A percentile compares a stretch with the other conserved stretches of the same genome.
phyloP scores from a whole-genome alignment of 2,329 filamentous ascomycete species.

The Didymella pomorum region DNA sequence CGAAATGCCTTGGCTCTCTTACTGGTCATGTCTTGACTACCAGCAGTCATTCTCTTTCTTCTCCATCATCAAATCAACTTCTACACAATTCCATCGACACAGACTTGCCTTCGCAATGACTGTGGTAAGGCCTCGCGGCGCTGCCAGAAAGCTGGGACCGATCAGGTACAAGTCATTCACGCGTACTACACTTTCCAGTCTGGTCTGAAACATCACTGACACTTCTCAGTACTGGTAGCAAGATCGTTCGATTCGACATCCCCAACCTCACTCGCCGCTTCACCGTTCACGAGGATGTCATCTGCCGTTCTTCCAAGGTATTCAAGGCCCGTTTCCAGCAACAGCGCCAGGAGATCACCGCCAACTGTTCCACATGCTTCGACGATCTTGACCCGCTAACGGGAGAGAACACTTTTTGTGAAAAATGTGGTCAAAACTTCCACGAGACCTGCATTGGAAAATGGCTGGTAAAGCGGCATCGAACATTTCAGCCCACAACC shows the following conservation, averaged over 20 bases:
- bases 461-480: background rate
- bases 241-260: background rate
- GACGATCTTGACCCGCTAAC: background rate
- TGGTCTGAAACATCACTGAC: background rate
- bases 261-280: background rate
- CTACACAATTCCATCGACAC: background rate
- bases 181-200: background rate
- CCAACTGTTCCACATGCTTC: background rate
- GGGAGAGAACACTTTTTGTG: background rate
- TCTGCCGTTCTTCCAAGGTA: background rate
- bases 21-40: no score
- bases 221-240: background rate
- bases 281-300: background rate
- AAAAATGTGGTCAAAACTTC: background rate
- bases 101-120: background rate
- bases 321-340: background rate
- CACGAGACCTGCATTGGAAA: background rate
- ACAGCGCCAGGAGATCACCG: background rate
- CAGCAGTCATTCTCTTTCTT: no score
- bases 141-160: background rate
- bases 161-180: background rate
- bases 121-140: background rate
- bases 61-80: no score
- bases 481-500: background rate
- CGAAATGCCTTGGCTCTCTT: no score